These are phyloP conservation scores for Brassica incana DNA, from an alignment of 345 rosid genomes.

Conservation along the genomic window DNA sequence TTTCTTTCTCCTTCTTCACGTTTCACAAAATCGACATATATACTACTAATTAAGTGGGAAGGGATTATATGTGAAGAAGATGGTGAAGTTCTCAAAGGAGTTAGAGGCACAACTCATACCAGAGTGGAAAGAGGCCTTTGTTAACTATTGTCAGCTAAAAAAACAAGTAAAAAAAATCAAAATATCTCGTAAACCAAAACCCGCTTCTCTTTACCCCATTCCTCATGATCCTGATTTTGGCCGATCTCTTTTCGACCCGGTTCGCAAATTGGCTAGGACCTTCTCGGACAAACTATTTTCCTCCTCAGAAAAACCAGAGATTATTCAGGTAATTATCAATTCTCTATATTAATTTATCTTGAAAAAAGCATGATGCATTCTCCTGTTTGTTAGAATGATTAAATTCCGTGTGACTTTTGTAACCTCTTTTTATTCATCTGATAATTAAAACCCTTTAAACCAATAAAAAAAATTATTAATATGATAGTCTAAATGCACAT, in stretches of 20 bases:
- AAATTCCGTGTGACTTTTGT: background rate
- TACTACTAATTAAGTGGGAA: slow-evolving; percentile 32
- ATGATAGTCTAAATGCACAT: slow-evolving; percentile 4
- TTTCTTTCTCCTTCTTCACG: background rate
- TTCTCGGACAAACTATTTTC: slow-evolving; percentile 35
- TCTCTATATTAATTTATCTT: background rate
- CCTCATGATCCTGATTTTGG: slow-evolving; percentile 44
- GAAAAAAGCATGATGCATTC: slow-evolving; percentile 14
- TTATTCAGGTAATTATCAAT: slow-evolving; percentile 60
- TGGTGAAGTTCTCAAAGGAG: slow-evolving; percentile 99
- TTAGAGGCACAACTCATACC: slow-evolving; percentile 97
- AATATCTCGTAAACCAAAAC: slow-evolving; percentile 51
- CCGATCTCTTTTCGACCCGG: slow-evolving; percentile 58
- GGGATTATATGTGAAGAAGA: slow-evolving; percentile 32
- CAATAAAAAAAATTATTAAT: background rate
- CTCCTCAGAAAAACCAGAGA: slow-evolving; percentile 40
- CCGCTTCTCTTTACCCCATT: slow-evolving; percentile 37
- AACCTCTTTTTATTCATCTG: background rate
- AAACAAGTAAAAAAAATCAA: slow-evolving; percentile 82
- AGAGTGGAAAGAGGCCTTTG: slow-evolving; percentile 97
- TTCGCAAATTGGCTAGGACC: slow-evolving; percentile 47
- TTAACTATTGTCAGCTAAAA: slow-evolving; percentile 83
- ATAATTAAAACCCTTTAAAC: background rate
- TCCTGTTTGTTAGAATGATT: slow-evolving; percentile 1
- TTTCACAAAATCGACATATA: background rate